A percentile compares a stretch with the other conserved stretches of the same genome.
Evolutionary conservation across 2,329 filamentous ascomycete genomes (phyloP).

Genomic region (Cladobotryum protrusum): DNA sequence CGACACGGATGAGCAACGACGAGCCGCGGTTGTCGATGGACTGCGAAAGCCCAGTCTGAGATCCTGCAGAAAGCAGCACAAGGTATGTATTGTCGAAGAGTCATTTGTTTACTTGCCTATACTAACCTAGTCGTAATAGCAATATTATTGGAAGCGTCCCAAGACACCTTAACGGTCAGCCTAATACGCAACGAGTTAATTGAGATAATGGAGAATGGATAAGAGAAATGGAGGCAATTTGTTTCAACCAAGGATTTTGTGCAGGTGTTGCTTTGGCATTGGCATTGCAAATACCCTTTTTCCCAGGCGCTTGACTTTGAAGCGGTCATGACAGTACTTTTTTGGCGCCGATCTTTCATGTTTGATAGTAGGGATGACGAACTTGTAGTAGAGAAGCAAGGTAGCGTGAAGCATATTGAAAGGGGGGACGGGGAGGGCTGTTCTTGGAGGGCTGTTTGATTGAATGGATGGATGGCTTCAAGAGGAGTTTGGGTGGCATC

Average conservation of each 20-base stretch:
- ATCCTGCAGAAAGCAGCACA: conserved; percentile 90
- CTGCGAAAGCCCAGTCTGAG: conserved; percentile 83
- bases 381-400: too few relatives aligned
- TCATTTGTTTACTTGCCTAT: conserved; percentile 2
- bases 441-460: too few relatives aligned
- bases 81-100: conserved; percentile 58
- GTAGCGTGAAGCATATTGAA: not conserved
- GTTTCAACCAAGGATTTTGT: not conserved
- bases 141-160: conserved; percentile 66
- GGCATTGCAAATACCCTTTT: not conserved
- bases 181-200: not conserved
- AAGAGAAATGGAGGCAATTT: not conserved
- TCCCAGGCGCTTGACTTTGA: too few relatives aligned
- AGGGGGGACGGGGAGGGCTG: not conserved
- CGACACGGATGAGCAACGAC: conserved; percentile 71
- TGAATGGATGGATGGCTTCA: too few relatives aligned
- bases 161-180: conserved; percentile 44
- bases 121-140: conserved; percentile 36
- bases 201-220: not conserved
- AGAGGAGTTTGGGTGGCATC: too few relatives aligned
- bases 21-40: conserved; percentile 76
- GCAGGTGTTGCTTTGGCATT: not conserved
- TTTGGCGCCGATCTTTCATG: too few relatives aligned
- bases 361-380: too few relatives aligned
- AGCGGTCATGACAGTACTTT: too few relatives aligned